A percentile compares a stretch with the other conserved stretches of the same genome.
Conservation (phyloP, 805 yeast genomes). For the Komagataella ulmi region DNA sequence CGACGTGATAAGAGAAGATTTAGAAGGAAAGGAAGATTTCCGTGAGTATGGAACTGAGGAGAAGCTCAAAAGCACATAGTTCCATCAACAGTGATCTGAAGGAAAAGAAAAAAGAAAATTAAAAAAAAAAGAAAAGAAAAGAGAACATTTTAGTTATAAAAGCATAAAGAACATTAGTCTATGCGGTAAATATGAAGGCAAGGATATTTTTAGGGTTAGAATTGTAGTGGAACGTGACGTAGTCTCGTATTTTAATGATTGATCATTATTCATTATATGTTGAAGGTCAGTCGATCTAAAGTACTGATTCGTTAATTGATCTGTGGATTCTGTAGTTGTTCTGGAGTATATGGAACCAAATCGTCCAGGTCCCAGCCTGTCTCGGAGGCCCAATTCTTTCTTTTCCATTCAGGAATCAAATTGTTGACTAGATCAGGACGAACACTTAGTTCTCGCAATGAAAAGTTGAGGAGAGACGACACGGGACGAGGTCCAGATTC, state of each 20-base stretch:
- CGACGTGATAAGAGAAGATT: conserved; percentile 65
- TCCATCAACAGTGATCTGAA: neutral
- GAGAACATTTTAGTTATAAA: neutral
- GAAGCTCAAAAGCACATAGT: conserved; percentile 10
- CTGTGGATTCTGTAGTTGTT: conserved; percentile 19
- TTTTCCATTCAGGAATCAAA: conserved; percentile 29
- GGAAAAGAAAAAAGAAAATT: neutral
- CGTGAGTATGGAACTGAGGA: conserved; percentile 59
- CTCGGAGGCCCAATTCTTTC: conserved; percentile 3
- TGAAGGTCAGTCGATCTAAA: neutral
- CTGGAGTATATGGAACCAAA: conserved; percentile 25
- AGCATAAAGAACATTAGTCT: neutral
- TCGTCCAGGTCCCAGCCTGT: conserved; percentile 16
- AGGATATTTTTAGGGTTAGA: neutral
- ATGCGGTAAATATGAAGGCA: neutral
- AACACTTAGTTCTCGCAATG: conserved; percentile 35
- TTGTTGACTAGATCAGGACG: conserved; percentile 23
- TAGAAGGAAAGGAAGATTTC: conserved; percentile 71
- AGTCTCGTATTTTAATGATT: neutral
- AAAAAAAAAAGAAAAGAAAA: neutral
- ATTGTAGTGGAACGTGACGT: neutral
- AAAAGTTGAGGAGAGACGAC: conserved; percentile 40
- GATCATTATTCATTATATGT: neutral
- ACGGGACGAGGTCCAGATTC: conserved; percentile 23
- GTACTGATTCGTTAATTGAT: conserved; percentile 5